Evolutionary conservation across 768 basidiomycete genomes (phyloP), one percentile per base, ranked within the genome.

Genomic region (Amanita jacksonii): DNA sequence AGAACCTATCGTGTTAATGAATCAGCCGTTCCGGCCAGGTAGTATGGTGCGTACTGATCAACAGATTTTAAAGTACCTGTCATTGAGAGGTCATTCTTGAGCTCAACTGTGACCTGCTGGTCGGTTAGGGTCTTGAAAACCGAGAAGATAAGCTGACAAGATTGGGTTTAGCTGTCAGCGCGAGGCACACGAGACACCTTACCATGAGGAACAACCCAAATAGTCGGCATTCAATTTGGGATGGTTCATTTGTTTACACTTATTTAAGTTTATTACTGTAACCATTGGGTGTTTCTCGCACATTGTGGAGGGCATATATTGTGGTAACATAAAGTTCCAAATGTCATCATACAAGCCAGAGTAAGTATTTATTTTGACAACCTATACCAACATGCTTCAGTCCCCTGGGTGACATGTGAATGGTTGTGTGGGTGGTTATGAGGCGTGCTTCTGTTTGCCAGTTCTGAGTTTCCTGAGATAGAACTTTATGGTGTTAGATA

Each of bases 101-200:
- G 80, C 62, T 97, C 92, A 51, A 96, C 93, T 4, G 88, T 91
- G 55, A 98, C 93, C 57, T 83, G 79, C 59, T 98, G 94, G 65
- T 97, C 92, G 8, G 93, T 97, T 24, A 99, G 79, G 7, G 96
- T 98, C 68, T 98, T 98, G 81, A 99, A 98, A 20, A 98, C 93
- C 35, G 93, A 97, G 69, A 89, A 91, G 52, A 90, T 93, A 54
- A 94, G 82, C 91, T 87, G 50, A 25, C 53, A 30, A 37, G 7
- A 5, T 23, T 7, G 23, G 0, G 20, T 30, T 47, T 27, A 47
- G 30, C 20, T 34, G 27, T 12, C 12, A 22, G 20, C 27, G 41
- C 10, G 12, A 12, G 10, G 23, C 33, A 35, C 32, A 22, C 16
- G 12, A 8, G 20, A 18, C 23, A 28, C 24, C 22, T 12, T 43